Conservation (phyloP, 2,329 filamentous ascomycete species). For the Talaromyces funiculosus region DNA sequence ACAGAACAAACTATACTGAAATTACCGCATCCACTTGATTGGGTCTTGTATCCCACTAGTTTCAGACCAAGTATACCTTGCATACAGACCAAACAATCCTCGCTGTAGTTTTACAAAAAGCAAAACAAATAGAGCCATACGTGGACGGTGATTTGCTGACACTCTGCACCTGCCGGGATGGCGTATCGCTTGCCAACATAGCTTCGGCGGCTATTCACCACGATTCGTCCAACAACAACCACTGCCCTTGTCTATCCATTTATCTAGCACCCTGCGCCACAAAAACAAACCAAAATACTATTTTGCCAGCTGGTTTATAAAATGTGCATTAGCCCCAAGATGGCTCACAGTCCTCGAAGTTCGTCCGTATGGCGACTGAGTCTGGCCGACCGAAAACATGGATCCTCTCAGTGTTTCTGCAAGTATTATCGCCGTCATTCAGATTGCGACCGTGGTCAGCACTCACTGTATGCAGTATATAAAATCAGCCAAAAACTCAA, state of each 20-base stretch:
- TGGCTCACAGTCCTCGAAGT: neutral
- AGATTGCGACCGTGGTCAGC: constrained; percentile 10
- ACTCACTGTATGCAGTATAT: constrained; percentile 12
- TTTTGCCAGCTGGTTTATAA: neutral
- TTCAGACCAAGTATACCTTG: too few relatives aligned
- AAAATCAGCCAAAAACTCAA: constrained; percentile 8
- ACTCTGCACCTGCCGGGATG: neutral
- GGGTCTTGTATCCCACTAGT: too few relatives aligned
- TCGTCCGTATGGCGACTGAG: neutral
- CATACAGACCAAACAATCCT: too few relatives aligned
- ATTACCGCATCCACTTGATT: too few relatives aligned
- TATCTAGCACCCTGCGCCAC: neutral
- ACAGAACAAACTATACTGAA: too few relatives aligned
- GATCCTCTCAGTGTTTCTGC: constrained; percentile 18
- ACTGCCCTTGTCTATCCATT: neutral
- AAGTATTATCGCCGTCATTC: constrained; percentile 16
- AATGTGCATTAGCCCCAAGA: neutral
- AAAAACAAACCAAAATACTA: neutral
- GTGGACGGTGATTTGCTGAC: neutral
- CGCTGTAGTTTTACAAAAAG: too few relatives aligned
- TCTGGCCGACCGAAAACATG: constrained; percentile 6
- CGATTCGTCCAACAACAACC: neutral
- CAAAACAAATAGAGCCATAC: too few relatives aligned
- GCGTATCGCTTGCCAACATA: neutral
- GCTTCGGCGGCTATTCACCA: neutral